These are phyloP conservation scores for Trichoderma afroharzianum DNA, from an alignment of 2,329 filamentous ascomycete genomes.

Conservation along the genomic window DNA sequence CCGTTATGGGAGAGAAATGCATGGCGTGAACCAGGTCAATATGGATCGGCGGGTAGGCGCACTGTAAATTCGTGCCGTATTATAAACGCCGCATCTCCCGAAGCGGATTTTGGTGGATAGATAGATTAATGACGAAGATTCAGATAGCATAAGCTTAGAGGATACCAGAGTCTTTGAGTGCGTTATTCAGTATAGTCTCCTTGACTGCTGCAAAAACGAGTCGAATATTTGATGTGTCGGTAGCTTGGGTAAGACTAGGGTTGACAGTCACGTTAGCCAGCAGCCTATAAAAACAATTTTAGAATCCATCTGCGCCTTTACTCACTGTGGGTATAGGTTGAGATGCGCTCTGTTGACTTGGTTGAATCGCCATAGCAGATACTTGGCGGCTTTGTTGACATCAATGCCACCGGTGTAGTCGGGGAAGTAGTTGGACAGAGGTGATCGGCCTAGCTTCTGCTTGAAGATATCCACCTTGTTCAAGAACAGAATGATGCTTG, in stretches of 20 bases:
- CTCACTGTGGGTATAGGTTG: slow-evolving; percentile 96
- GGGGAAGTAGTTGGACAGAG: slow-evolving; percentile 91
- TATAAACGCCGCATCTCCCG: slow-evolving; percentile 23
- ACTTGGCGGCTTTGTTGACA: slow-evolving; percentile 96
- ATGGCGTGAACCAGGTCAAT: not conserved
- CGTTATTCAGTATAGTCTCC: slow-evolving; percentile 97
- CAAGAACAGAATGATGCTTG: slow-evolving; percentile 95
- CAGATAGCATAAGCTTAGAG: slow-evolving; percentile 51
- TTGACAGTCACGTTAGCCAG: not conserved
- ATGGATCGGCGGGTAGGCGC: not conserved
- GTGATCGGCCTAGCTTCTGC: slow-evolving; percentile 84
- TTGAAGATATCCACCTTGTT: slow-evolving; percentile 99
- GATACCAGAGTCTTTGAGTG: slow-evolving; percentile 95
- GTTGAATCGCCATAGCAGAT: slow-evolving; percentile 96
- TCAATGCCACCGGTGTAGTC: slow-evolving; percentile 98
- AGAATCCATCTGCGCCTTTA: not conserved
- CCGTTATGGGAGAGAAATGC: not conserved
- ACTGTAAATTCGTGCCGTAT: slow-evolving; percentile 21
- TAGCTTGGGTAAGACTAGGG: slow-evolving; percentile 79
- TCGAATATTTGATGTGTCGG: slow-evolving; percentile 96
- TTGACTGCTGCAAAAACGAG: slow-evolving; percentile 98
- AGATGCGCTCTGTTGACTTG: slow-evolving; percentile 96
- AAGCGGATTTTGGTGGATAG: slow-evolving; percentile 13
- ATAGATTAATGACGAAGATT: not conserved
- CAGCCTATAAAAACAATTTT: too few relatives aligned